Percentiles rank a stretch among this genome's conserved stretches.
Conservation (phyloP, 176 grass and related monocot species). For the Bromus sterilis region DNA sequence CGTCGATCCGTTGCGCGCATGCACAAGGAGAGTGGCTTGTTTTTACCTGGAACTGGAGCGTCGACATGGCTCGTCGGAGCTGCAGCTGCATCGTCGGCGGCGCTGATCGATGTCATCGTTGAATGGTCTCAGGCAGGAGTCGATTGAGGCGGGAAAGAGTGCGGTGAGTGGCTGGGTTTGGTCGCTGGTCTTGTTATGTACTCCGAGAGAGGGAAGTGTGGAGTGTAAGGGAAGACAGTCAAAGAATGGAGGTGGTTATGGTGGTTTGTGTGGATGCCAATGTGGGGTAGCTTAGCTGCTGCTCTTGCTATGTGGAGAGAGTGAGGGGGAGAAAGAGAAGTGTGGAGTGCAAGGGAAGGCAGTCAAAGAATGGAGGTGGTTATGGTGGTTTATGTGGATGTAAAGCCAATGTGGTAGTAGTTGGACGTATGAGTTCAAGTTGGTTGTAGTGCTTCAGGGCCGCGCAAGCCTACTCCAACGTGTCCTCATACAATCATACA, state of each 20-base stretch:
- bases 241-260: conserved; percentile 67
- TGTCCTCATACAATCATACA: too few relatives aligned
- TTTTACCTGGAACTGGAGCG: conserved; percentile 15
- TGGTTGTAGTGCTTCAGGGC: neutral
- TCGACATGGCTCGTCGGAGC: neutral
- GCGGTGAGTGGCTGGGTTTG: conserved; percentile 25
- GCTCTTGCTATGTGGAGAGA: conserved; percentile 17
- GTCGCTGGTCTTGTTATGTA: conserved; percentile 23
- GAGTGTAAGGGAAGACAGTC: conserved; percentile 69
- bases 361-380: conserved; percentile 62
- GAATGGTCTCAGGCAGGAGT: neutral
- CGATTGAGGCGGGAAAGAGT: neutral
- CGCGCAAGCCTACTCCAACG: too few relatives aligned
- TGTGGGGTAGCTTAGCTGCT: conserved; percentile 22
- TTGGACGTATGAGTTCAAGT: conserved; percentile 14
- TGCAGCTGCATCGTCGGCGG: neutral
- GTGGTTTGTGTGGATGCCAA: conserved; percentile 44
- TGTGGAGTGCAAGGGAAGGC: conserved; percentile 74
- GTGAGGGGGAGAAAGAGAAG: neutral
- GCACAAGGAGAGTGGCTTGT: neutral
- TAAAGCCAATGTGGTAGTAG: conserved; percentile 12
- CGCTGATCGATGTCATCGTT: conserved; percentile 20
- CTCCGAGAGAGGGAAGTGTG: conserved; percentile 31
- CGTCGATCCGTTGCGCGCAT: neutral
- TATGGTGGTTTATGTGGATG: conserved; percentile 56